phyloP scores from a whole-genome alignment of 148 eudicot species.

The Silene conica region DNA sequence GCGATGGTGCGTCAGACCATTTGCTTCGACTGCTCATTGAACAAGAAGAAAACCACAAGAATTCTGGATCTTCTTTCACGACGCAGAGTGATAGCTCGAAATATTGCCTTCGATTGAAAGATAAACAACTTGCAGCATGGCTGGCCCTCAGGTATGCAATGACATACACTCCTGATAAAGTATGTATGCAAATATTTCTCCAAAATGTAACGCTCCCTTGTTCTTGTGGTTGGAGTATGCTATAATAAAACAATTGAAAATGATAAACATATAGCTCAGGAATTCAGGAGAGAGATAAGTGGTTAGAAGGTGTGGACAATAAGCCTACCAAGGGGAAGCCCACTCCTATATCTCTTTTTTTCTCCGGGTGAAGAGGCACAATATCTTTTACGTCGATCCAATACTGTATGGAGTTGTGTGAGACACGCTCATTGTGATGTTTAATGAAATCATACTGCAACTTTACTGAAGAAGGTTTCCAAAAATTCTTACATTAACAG shows the following conservation, averaged over 20 bases:
- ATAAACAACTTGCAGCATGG: slow-evolving; percentile 81
- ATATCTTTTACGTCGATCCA: background rate
- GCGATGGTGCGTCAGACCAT: slow-evolving; percentile 82
- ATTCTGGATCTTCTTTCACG: slow-evolving; percentile 34
- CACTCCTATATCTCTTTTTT: background rate
- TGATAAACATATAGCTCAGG: background rate
- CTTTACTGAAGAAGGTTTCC: background rate
- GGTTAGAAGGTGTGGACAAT: background rate
- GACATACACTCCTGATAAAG: background rate
- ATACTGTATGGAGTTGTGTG: background rate
- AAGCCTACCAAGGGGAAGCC: background rate
- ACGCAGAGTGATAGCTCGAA: slow-evolving; percentile 83
- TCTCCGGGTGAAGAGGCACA: too few relatives aligned
- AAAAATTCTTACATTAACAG: background rate
- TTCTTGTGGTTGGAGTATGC: background rate
- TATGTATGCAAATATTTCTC: background rate
- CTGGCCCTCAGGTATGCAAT: slow-evolving; percentile 77
- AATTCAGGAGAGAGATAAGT: background rate
- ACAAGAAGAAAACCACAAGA: slow-evolving; percentile 43
- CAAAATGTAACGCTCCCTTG: background rate
- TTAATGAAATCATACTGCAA: background rate
- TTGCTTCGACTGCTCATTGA: slow-evolving; percentile 80
- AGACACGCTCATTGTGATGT: background rate
- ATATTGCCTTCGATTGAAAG: slow-evolving; percentile 87
- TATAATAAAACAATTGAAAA: background rate